A percentile compares a stretch with the other conserved stretches of the same genome.
These are phyloP conservation scores for Musa troglodytarum DNA, from an alignment of 176 grass and related monocot species.

Conservation along the genomic window DNA sequence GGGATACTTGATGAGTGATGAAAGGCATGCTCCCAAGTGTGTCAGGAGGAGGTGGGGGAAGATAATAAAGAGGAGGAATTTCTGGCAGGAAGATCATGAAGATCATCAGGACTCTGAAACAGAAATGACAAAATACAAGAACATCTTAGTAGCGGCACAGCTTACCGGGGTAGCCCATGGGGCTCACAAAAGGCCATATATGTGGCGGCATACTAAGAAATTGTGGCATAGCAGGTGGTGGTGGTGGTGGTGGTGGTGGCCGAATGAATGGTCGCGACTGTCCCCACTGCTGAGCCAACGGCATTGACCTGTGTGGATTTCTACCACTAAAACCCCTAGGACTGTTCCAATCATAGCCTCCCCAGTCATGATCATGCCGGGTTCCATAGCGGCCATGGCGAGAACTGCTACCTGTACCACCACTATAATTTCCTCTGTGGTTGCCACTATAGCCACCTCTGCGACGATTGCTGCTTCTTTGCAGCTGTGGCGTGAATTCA, in stretches of 20 bases:
- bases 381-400: constrained; percentile 30
- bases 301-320: constrained; percentile 11
- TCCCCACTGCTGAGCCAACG: constrained; percentile 16
- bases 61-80: constrained; percentile 19
- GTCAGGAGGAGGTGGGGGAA: constrained; percentile 23
- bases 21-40: constrained; percentile 46
- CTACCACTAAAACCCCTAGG: constrained; percentile 30
- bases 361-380: constrained; percentile 44
- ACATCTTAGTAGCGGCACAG: not conserved
- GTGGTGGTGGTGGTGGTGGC: not conserved
- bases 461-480: not conserved
- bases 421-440: not conserved
- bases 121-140: constrained; percentile 1
- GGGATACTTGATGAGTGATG: constrained; percentile 28
- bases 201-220: constrained; percentile 30
- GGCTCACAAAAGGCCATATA: constrained; percentile 21
- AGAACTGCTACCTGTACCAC: not conserved
- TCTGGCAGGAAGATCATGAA: constrained; percentile 17
- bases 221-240: constrained; percentile 15
- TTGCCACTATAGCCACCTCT: not conserved
- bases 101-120: constrained; percentile 19
- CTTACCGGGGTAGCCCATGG: constrained; percentile 43
- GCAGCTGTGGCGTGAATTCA: not conserved
- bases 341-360: constrained; percentile 23
- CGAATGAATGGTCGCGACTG: constrained; percentile 31